phyloP scores from a whole-genome alignment of 1,139 yeast genomes.

The Wickerhamomyces sp. region DNA sequence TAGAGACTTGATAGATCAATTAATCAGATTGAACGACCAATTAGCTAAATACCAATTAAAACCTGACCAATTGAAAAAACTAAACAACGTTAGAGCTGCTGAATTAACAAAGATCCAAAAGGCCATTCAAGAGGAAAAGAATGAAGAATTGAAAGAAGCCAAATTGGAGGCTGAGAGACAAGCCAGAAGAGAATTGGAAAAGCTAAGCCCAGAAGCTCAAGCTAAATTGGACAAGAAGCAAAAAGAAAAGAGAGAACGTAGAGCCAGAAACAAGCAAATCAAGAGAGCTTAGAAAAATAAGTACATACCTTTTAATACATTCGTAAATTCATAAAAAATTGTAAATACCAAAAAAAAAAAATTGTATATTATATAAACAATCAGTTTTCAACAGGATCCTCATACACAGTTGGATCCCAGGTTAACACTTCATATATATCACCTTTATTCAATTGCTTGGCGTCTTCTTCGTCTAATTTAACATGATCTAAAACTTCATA shows the following conservation, averaged over 20 bases:
- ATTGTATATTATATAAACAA: no score
- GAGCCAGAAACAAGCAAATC: conserved; percentile 41
- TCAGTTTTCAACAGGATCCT: no score
- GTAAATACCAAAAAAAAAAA: no score
- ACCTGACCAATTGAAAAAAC: conserved; percentile 70
- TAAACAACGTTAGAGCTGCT: conserved; percentile 47
- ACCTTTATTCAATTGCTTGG: not conserved
- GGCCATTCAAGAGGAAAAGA: conserved; percentile 58
- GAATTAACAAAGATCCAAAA: conserved; percentile 53
- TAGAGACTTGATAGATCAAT: conserved; percentile 44
- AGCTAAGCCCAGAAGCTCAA: conserved; percentile 66
- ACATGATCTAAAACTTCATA: not conserved
- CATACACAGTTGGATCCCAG: not conserved
- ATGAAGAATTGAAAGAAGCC: conserved; percentile 65
- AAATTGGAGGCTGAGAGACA: conserved; percentile 67
- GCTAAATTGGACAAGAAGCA: conserved; percentile 72
- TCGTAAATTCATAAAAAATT: no score
- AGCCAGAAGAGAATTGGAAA: conserved; percentile 49
- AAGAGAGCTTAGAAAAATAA: conserved; percentile 33
- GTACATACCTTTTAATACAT: no score
- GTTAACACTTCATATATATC: not conserved
- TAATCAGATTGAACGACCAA: conserved; percentile 50
- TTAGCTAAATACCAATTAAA: conserved; percentile 32
- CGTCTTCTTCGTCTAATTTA: not conserved
- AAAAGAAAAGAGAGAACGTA: conserved; percentile 51